Evolutionary conservation across 176 grass and related monocot genomes (phyloP).

Genomic region (Saccharum officinarum): DNA sequence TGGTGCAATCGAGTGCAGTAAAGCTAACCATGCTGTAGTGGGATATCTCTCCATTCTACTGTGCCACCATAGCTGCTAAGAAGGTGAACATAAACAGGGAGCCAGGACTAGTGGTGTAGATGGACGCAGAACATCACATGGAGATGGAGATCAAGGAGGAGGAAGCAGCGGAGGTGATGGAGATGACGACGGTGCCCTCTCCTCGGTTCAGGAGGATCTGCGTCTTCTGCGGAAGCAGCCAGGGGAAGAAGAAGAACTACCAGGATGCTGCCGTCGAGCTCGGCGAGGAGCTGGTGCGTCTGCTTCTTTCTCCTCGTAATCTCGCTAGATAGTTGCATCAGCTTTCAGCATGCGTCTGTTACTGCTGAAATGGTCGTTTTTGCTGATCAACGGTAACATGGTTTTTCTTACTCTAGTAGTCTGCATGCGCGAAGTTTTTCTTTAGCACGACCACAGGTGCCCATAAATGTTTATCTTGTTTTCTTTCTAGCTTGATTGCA

Average conservation of each 20-base stretch:
- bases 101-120: not conserved
- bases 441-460: not conserved
- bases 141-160: conserved; percentile 18
- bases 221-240: conserved; percentile 67
- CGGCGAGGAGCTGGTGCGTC: conserved; percentile 51
- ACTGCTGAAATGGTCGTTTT: not conserved
- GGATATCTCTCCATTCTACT: conserved; percentile 9
- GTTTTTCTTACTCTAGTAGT: not conserved
- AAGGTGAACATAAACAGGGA: not conserved
- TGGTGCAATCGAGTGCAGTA: conserved; percentile 40
- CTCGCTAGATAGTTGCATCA: not conserved
- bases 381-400: not conserved
- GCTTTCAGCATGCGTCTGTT: not conserved
- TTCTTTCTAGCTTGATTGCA: not conserved
- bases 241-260: conserved; percentile 68
- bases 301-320: not conserved
- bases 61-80: conserved; percentile 7
- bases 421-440: not conserved
- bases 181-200: not conserved
- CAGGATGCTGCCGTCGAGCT: conserved; percentile 61
- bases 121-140: conserved; percentile 11
- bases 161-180: conserved; percentile 10
- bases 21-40: conserved; percentile 26
- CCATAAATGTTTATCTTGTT: not conserved
- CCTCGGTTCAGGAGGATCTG: conserved; percentile 61